Base-by-base conservation (phyloP, 1,284 basidiomycete species). In the Ceratobasidium sp. region DNA sequence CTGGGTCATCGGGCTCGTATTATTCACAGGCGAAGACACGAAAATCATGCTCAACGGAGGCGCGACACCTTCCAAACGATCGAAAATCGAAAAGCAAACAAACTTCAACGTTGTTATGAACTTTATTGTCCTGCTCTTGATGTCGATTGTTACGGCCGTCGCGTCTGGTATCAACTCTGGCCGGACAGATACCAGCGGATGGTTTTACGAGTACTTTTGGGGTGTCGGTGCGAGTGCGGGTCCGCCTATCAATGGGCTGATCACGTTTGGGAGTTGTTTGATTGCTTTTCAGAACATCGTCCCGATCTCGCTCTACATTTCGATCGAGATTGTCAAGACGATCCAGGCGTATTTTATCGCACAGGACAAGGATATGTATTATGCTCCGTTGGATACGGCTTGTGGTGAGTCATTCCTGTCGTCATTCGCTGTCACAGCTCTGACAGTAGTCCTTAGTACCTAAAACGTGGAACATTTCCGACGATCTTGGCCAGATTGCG, bases 21-120 rank as follows among this genome's bases (percentile, higher is more conserved):
- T 92, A 36, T 99, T 96, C 81, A 99, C 97, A 0, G 97, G 97
- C 36, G 87, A 89, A 2, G 96, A 99, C 82, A 96, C 96, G 62
- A 99, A 98, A 86, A 98, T 98, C 79, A 97, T 98, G 92, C 83
- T 98, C 76, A 99, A 98, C 78, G 93, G 93, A 45, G 95, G 95
- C 28, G 91, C 90, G 18, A 96, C 94, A 0, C 94, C 94, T 0
- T 94, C 93, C 21, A 98, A 98, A 79, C 91, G 94, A 71, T 92
- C 91, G 78, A 98, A 97, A 85, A 97, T 98, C 78, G 96, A 98
- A 83, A 92, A 89, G 82, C 96, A 98, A 84, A 98, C 97, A n/a
- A 98, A 97, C 80, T 97, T 96, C 85, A 98, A 98, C 79, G 96
- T 98, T 76, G 83, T 96, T 69, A 93, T 97, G 84, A 98, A 98